Conservation (phyloP, 2,329 filamentous ascomycete genomes). For the Fusarium lyarnte region DNA sequence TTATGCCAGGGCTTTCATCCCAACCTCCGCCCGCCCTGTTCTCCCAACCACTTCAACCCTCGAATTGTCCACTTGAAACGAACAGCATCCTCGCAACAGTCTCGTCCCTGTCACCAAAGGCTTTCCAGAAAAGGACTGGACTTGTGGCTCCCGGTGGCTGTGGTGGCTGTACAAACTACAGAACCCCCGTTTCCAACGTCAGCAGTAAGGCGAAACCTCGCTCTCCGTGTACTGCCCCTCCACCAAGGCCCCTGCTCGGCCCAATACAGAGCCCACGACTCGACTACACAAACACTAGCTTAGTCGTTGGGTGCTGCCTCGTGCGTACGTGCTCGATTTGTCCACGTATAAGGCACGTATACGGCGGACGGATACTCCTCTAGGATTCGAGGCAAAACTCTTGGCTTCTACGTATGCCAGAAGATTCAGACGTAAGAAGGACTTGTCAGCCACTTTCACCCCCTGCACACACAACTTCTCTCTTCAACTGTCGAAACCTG, state of each 20-base stretch:
- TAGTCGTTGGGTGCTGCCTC: conserved; percentile 36
- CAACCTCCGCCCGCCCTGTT: conserved; percentile 22
- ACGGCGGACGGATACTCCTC: conserved; percentile 20
- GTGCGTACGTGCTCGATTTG: conserved; percentile 19
- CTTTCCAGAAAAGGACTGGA: conserved; percentile 18
- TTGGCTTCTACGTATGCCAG: conserved; percentile 29
- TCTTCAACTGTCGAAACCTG: conserved; percentile 22
- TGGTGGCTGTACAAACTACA: conserved; percentile 27
- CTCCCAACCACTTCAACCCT: conserved; percentile 28
- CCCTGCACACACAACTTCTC: conserved; percentile 20
- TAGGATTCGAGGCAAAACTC: conserved; percentile 22
- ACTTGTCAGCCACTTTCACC: conserved; percentile 28
- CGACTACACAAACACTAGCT: conserved; percentile 38
- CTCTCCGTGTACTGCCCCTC: conserved; percentile 26
- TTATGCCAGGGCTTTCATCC: conserved; percentile 16
- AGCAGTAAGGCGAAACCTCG: conserved; percentile 25
- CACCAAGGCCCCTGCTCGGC: conserved; percentile 25
- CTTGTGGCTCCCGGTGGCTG: conserved; percentile 27
- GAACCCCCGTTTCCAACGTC: conserved; percentile 21
- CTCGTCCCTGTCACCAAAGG: not conserved
- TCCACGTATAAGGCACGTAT: conserved; percentile 39
- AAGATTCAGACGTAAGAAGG: conserved; percentile 21
- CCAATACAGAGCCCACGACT: conserved; percentile 28
- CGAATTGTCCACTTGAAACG: conserved; percentile 27
- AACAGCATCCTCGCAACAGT: conserved; percentile 24